Evolutionary conservation across 768 basidiomycete genomes (phyloP).

Genomic region (Boletus speciosus): DNA sequence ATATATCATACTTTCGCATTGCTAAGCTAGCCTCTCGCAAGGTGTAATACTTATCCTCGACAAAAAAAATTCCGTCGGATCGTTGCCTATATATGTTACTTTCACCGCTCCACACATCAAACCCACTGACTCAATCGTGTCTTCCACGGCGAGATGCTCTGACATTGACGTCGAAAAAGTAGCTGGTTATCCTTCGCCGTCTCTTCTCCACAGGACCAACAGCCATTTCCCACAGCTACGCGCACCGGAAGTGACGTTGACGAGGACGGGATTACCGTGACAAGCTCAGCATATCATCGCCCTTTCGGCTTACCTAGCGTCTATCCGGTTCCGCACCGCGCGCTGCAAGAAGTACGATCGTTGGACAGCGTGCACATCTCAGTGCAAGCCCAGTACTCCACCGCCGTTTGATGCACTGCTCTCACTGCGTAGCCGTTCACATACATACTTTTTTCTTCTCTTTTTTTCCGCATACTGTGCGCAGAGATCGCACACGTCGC

Average conservation of each 20-base stretch:
- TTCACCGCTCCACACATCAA: slow-evolving; percentile 5
- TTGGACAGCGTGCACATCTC: slow-evolving; percentile 8
- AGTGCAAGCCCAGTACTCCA: slow-evolving; percentile 12
- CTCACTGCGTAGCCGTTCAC: background rate
- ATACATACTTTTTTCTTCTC: too few relatives aligned
- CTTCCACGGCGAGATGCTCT: background rate
- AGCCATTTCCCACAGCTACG: slow-evolving; percentile 1
- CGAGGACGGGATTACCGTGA: background rate
- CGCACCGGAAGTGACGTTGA: background rate
- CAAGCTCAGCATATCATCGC: slow-evolving; percentile 4
- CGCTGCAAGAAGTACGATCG: slow-evolving; percentile 1
- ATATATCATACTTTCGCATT: background rate
- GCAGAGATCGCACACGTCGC: slow-evolving; percentile 13
- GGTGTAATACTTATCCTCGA: slow-evolving; percentile 1
- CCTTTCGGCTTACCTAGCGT: slow-evolving; percentile 15
- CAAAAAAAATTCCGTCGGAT: slow-evolving; percentile 16
- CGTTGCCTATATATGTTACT: slow-evolving; percentile 13
- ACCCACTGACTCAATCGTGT: background rate
- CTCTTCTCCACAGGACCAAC: slow-evolving; percentile 7
- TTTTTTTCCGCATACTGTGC: background rate
- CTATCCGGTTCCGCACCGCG: background rate
- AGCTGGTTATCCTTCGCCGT: slow-evolving; percentile 11
- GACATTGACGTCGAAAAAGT: slow-evolving; percentile 17
- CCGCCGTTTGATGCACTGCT: slow-evolving; percentile 1
- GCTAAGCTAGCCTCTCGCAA: background rate